Evolutionary conservation across 2,329 filamentous ascomycete species (phyloP).

Genomic region (Pseudogymnoascus sp.): DNA sequence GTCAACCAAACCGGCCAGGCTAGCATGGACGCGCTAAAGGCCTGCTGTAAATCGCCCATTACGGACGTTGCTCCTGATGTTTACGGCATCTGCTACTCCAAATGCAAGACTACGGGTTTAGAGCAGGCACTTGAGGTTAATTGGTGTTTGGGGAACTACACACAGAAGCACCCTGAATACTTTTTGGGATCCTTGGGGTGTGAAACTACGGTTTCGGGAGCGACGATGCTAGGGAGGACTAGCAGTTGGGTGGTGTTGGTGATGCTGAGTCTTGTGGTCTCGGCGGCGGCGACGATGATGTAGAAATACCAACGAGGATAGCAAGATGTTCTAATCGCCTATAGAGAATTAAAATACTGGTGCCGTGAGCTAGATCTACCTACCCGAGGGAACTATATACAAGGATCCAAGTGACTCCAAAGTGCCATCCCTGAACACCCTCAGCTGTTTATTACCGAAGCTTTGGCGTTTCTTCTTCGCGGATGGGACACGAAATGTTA

Average conservation of each 20-base stretch:
- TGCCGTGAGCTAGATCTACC: not conserved
- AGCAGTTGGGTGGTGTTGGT: too few species aligned
- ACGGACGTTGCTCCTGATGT: not conserved
- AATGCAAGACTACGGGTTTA: not conserved
- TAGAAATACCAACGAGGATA: too few species aligned
- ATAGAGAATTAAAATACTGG: not conserved
- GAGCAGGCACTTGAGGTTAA: not conserved
- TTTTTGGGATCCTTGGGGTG: not conserved
- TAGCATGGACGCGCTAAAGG: not conserved
- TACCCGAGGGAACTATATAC: not conserved
- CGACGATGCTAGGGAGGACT: too few species aligned
- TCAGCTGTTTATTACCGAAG: not conserved
- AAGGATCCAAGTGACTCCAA: not conserved
- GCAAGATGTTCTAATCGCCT: not conserved
- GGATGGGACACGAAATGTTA: not conserved
- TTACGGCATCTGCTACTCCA: not conserved
- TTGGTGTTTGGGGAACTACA: not conserved
- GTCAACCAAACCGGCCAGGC: not conserved
- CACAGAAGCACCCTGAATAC: not conserved
- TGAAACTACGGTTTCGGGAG: not conserved
- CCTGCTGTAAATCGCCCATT: not conserved
- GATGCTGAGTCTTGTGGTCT: too few species aligned
- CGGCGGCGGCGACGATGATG: too few species aligned
- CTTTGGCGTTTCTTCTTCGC: not conserved
- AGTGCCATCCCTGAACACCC: not conserved